Evolutionary conservation across 176 grass and related monocot genomes (phyloP), one percentile per base, ranked within the genome.

Genomic region (Musa beccarii): DNA sequence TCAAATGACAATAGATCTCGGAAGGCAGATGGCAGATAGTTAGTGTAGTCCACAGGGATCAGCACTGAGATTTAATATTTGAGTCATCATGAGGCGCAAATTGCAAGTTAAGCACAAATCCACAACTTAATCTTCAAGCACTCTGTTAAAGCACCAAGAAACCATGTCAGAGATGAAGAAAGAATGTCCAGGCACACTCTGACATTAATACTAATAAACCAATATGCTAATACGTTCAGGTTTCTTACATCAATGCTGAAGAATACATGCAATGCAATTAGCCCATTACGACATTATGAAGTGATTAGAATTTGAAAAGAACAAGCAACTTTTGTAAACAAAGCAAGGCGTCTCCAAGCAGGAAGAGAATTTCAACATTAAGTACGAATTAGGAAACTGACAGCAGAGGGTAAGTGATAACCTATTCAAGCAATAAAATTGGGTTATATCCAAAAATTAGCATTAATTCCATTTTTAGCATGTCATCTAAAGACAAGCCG

Each of bases 1-100:
- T 50, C 52, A 53, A 65, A 71, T 81, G 17, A 72, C 73, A 69
- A 61, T 85, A 59, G 85, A 59, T 66, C 63, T 75, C 72, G 52
- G 20, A 56, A 24, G 69, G 10, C n/a, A 57, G 53, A 55, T 56
- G 23, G 52, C 17, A 72, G 16, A 55, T 55, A 55, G 15, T 53
- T 52, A 70, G 11, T 54, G 24, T 74, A 24, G 28, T 14, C 13
- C 21, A 57, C 52, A 19, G 52, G 23, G 52, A 56, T 56, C 22
- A 29, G 25, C 22, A 29, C 11, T 56, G 15, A 74, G 22, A 74
- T 57, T 52, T 6, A 57, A 56, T 49, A 70, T 70, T 55, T 56
- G 3, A 70, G 11, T 53, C 52, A 57, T 55, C 13, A 9, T 17
- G 24, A 26, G 2, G 24, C 23, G 34, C 55, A 56, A 34, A 22